These are phyloP conservation scores for Pouteria glomerata DNA, from an alignment of 148 eudicot species.

Conservation along the genomic window DNA sequence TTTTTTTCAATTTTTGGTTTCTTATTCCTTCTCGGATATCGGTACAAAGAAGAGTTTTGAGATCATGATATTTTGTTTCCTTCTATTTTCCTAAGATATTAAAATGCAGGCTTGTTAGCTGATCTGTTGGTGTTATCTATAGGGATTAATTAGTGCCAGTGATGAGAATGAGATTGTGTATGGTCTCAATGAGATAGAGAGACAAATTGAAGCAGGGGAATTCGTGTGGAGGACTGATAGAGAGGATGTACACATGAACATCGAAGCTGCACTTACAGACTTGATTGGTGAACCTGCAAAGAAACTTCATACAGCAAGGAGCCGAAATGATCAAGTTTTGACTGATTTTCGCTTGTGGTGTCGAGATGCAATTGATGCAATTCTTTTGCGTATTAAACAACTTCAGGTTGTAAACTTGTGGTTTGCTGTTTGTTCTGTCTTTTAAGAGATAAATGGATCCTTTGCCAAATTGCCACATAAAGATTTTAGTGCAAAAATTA, in stretches of 20 bases:
- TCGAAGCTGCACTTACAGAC: conserved; percentile 97
- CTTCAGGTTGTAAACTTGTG: conserved; percentile 59
- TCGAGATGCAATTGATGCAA: conserved; percentile 79
- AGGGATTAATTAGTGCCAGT: conserved; percentile 64
- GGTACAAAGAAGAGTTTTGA: not conserved
- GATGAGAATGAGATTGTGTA: conserved; percentile 66
- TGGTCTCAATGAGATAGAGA: conserved; percentile 75
- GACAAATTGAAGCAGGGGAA: conserved; percentile 71
- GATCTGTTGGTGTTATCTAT: conserved; percentile 14
- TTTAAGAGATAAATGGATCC: not conserved
- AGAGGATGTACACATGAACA: conserved; percentile 99
- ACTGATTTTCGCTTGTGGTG: conserved; percentile 98
- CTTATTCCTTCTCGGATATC: conserved; percentile 7
- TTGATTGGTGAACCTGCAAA: conserved; percentile 98
- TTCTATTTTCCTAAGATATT: not conserved
- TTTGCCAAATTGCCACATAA: not conserved
- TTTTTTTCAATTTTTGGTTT: not conserved
- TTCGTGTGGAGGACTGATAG: conserved; percentile 94
- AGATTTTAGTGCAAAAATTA: not conserved
- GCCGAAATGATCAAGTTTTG: conserved; percentile 95
- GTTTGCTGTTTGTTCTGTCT: not conserved
- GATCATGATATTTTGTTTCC: not conserved
- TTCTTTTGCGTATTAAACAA: conserved; percentile 41
- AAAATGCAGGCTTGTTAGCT: conserved; percentile 4
- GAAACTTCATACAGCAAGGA: conserved; percentile 98